Conservation (phyloP, 441 rosid species). For the Euphorbia schlechtendalii region DNA sequence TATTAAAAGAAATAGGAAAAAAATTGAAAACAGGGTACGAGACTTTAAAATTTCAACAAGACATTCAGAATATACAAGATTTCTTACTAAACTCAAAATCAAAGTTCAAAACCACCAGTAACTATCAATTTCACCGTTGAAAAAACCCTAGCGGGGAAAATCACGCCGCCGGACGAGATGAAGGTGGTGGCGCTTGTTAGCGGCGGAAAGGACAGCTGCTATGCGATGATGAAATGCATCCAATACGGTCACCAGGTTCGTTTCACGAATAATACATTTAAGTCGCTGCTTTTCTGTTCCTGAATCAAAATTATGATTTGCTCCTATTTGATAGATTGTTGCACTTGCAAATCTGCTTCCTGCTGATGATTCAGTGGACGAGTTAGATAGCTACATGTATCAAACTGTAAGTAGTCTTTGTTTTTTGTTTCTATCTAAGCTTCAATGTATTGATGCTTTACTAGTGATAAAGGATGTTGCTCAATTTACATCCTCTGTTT, state of each 20-base stretch:
- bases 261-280: constrained; percentile 9
- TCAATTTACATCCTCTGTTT: constrained; percentile 6
- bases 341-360: constrained; percentile 91
- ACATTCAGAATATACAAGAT: neutral
- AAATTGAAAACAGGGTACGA: neutral
- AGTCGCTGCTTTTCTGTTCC: neutral
- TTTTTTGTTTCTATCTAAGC: neutral
- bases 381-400: constrained; percentile 92
- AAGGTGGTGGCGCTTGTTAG: constrained; percentile 76
- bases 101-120: neutral
- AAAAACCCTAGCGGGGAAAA: constrained; percentile 8
- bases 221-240: constrained; percentile 75
- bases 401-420: constrained; percentile 57
- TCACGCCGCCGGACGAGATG: constrained; percentile 29
- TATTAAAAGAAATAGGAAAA: no score
- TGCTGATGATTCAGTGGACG: constrained; percentile 78
- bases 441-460: neutral
- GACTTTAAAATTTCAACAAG: neutral
- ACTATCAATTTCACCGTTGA: neutral
- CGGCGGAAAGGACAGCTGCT: constrained; percentile 86
- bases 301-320: neutral
- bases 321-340: constrained; percentile 42
- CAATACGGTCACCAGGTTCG: constrained; percentile 60
- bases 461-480: neutral
- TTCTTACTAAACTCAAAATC: neutral